Evolutionary conservation across 768 basidiomycete genomes (phyloP).

Genomic region (Guyanaporus albipodus): DNA sequence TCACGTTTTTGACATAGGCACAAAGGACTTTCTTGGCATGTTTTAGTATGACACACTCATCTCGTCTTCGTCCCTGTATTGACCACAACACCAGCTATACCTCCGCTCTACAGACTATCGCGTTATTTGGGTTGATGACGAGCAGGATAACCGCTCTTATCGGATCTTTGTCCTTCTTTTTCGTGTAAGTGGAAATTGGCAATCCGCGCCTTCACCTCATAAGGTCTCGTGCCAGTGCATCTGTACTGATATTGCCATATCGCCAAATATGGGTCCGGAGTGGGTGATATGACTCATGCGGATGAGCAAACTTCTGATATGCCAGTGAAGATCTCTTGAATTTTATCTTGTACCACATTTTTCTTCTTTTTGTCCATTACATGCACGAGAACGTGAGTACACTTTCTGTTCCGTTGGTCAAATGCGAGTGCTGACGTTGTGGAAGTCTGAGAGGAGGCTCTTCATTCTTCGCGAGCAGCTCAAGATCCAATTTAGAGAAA

Average conservation of each 20-base stretch:
- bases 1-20: slow-evolving; percentile 39
- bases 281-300: slow-evolving; percentile 20
- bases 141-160: slow-evolving; percentile 63
- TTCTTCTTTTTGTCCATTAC: slow-evolving; percentile 75
- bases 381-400: slow-evolving; percentile 54
- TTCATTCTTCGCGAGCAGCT: slow-evolving; percentile 71
- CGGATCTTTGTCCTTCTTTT: slow-evolving; percentile 53
- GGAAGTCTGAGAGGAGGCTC: slow-evolving; percentile 52
- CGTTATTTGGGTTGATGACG: slow-evolving; percentile 65
- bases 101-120: slow-evolving; percentile 51
- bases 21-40: slow-evolving; percentile 37
- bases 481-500: slow-evolving; percentile 67
- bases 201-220: slow-evolving; percentile 14
- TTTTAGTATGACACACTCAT: slow-evolving; percentile 29
- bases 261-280: slow-evolving; percentile 35
- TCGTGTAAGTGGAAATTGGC: slow-evolving; percentile 38
- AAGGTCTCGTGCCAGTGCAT: slow-evolving; percentile 24
- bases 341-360: slow-evolving; percentile 74
- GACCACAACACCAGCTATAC: slow-evolving; percentile 21
- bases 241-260: slow-evolving; percentile 37
- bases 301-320: slow-evolving; percentile 4
- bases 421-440: neutral
- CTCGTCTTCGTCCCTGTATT: neutral
- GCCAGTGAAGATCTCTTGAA: slow-evolving; percentile 51
- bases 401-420: neutral